phyloP scores from a whole-genome alignment of 257 asterid genomes.

The Plectranthus barbatus region DNA sequence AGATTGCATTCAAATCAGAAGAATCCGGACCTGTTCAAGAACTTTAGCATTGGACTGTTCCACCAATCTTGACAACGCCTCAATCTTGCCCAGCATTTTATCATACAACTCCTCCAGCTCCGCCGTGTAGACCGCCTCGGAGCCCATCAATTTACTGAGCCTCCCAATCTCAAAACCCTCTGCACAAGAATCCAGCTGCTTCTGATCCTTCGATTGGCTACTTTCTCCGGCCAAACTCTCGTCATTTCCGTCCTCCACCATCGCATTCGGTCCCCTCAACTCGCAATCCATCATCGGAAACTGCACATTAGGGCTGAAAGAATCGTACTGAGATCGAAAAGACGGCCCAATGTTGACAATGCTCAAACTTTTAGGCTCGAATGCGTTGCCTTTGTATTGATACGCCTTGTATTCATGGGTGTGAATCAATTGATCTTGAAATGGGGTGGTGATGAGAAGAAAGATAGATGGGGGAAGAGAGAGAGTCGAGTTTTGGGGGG shows the following conservation, averaged over 20 bases:
- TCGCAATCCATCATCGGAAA: conserved; percentile 60
- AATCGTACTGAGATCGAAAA: conserved; percentile 65
- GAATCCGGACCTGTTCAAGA: conserved; percentile 58
- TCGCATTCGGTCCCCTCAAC: conserved; percentile 36
- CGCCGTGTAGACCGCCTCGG: conserved; percentile 43
- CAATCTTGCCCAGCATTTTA: conserved; percentile 70
- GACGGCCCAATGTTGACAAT: conserved; percentile 78
- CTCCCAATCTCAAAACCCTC: conserved; percentile 63
- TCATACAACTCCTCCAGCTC: conserved; percentile 77
- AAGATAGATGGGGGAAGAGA: conserved; percentile 59
- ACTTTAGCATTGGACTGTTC: conserved; percentile 65
- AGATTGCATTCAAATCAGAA: background rate
- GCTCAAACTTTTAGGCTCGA: conserved; percentile 53
- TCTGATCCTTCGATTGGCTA: conserved; percentile 40
- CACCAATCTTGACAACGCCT: conserved; percentile 50
- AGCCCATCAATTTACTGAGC: conserved; percentile 49
- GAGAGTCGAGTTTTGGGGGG: conserved; percentile 40
- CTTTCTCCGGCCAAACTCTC: conserved; percentile 25
- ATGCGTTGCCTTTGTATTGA: conserved; percentile 32
- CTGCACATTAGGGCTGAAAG: conserved; percentile 54
- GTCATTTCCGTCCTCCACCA: conserved; percentile 52
- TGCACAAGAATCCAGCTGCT: conserved; percentile 51
- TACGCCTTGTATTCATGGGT: conserved; percentile 81
- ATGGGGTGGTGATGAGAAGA: conserved; percentile 73
- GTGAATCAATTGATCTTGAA: conserved; percentile 67